Base-by-base conservation (phyloP, 306 rosid species). In the Corylus avellana region DNA sequence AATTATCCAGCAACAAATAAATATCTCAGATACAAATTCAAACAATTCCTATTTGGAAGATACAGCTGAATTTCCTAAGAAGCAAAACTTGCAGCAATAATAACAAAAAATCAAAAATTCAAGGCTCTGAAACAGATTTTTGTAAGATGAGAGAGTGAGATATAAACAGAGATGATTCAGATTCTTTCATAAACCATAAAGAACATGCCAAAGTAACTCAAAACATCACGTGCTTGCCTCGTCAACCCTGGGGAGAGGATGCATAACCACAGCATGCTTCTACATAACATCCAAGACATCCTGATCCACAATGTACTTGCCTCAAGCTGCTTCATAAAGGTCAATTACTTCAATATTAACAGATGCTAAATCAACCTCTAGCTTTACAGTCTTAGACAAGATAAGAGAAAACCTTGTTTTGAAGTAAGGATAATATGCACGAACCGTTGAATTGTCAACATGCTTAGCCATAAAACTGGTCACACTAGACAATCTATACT, bases 211-310 rank as follows among this genome's bases (percentile, higher is more conserved):
- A 72, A 10, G 64, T 71, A 64, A 39, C 44, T 39, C 44, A 4
- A 3, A 39, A 4, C 6, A 39, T 39, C 6, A 77, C 27, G 35
- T 50, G 32, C 83, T 84, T 90, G 83, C 98, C 84, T 90, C 97
- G 68, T 92, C 98, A 53, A 92, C 93, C 86, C 97, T 88, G n/a
- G 98, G 98, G 57, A 93, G 91, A 81, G 97, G 97, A 73, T 92
- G 98, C 98, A 91, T 87, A 69, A 94, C 88, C 75, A 94, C 93
- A 39, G 89, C 94, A 75, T 94, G 93, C 74, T 79, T 87, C 84
- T 80, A 91, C 97, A 90, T 87, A 81, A 82, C 94, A 69, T 83
- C 78, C 77, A 92, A 85, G 81, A 90, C 91, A 57, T 75, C 82
- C 69, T 63, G 67, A 74, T 88, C 93, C 77, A 92, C 96, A 77